Evolutionary conservation across 2,329 filamentous ascomycete species (phyloP), one percentile per base, ranked within the genome.

Genomic region (Microsporum audouinii): DNA sequence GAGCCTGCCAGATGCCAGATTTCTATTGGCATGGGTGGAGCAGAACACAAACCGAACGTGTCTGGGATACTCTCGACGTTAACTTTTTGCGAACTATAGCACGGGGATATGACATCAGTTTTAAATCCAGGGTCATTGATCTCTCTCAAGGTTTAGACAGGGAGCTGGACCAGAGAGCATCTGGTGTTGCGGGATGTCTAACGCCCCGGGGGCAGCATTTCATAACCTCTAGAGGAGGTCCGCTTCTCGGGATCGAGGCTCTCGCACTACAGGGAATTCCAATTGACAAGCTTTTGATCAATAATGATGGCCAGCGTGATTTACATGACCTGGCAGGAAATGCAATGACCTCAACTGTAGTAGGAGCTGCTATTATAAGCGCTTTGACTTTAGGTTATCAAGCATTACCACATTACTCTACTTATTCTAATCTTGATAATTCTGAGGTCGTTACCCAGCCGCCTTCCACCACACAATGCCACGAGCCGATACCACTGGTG

Each of bases 281-380:
- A 0, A 70, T 86, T 1, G 74, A 84, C 60, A 79, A 80, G 57
- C 75, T 91, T 8, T 75, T 84, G 0, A 77, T 90, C n/a, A 84
- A 82, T 0, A 79, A 80, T 6, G 85, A 91, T 66, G 81, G 79
- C 0, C 78, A 85, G 55, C 71, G 74, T 1, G 76, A 91, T 17
- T 75, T 89, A 1, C 83, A 86, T 64, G 83, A 90, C 65, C 75
- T 92, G 1, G 87, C 87, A 1, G 88, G 88, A 0, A 92, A 94
- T 69, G 88, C 88, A 0, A 92, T 92, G 88, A 84, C 82, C 0
- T 84, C 83, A 0, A 87, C 88, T 0, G 86, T 90, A 0, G 83
- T 91, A 7, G 86, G 85, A 2, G 78, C 81, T 1, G 81, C 82
- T 0, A 79, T 88, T 1, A 67, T 89, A 1, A 76, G 83, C 1